Conservation (phyloP, 1,139 yeast species). For the Suhomyces anneliseae region DNA sequence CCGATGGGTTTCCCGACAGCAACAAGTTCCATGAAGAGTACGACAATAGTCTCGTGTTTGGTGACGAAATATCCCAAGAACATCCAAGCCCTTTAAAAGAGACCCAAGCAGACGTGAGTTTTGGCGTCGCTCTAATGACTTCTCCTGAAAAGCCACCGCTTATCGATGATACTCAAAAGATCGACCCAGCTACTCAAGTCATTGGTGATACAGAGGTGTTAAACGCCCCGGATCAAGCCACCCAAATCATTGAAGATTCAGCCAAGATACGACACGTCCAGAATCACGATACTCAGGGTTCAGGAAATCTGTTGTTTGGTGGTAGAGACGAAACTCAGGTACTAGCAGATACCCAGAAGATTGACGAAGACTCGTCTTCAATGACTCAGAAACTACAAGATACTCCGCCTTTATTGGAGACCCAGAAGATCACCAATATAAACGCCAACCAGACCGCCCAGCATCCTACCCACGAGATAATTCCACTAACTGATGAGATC, state of each 20-base stretch:
- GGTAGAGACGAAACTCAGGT: not conserved
- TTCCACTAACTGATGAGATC: not conserved
- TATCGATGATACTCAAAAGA: not conserved
- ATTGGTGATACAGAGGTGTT: not conserved
- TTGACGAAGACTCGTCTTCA: not conserved
- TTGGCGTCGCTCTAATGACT: not conserved
- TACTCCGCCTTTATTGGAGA: not conserved
- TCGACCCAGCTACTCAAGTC: not conserved
- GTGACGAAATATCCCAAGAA: slow-evolving; percentile 1
- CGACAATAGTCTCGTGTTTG: slow-evolving; percentile 10
- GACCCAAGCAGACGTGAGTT: slow-evolving; percentile 1
- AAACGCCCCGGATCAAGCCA: slow-evolving; percentile 1
- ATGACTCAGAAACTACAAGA: too few species aligned
- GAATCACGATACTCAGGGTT: slow-evolving; percentile 4
- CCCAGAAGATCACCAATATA: not conserved
- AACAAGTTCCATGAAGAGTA: slow-evolving; percentile 4
- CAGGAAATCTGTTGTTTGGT: slow-evolving; percentile 2
- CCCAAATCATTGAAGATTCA: not conserved
- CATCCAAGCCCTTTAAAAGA: not conserved
- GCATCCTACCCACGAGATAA: too few species aligned
- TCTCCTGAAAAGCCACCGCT: not conserved
- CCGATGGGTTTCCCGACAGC: not conserved
- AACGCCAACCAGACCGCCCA: too few species aligned
- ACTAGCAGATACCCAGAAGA: slow-evolving; percentile 3
- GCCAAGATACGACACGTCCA: not conserved